Evolutionary conservation across 2,329 filamentous ascomycete genomes (phyloP).

Genomic region (Fusarium proliferatum): DNA sequence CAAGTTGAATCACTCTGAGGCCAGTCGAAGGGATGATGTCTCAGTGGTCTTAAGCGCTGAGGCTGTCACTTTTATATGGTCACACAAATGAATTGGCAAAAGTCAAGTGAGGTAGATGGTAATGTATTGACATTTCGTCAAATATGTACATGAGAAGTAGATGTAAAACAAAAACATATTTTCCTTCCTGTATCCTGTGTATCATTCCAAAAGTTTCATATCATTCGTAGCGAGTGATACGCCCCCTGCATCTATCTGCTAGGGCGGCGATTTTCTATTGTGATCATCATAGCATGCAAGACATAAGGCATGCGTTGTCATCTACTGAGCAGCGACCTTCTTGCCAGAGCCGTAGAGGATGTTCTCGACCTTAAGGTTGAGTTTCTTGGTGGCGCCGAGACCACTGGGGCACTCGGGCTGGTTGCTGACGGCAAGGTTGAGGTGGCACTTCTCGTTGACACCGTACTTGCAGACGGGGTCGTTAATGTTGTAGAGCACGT

Average conservation of each 20-base stretch:
- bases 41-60: background rate
- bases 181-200: constrained; percentile 39
- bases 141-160: constrained; percentile 38
- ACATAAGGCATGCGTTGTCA: constrained; percentile 8
- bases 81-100: background rate
- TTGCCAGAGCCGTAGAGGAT: constrained; percentile 63
- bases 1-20: background rate
- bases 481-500: constrained; percentile 64
- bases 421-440: constrained; percentile 61
- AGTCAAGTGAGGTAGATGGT: background rate
- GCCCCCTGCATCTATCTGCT: constrained; percentile 23
- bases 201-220: constrained; percentile 36
- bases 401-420: constrained; percentile 62
- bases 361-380: constrained; percentile 59
- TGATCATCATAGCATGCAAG: constrained; percentile 37
- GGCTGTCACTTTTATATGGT: background rate
- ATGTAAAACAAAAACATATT: constrained; percentile 28
- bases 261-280: constrained; percentile 40
- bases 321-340: constrained; percentile 40
- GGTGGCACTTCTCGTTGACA: constrained; percentile 61
- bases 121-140: constrained; percentile 26
- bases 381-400: constrained; percentile 50
- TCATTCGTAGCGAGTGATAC: constrained; percentile 38
- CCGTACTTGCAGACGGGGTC: constrained; percentile 63
- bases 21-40: constrained; percentile 1